Base-by-base conservation (phyloP, 257 asterid genomes). In the Solanum appendiculatum region DNA sequence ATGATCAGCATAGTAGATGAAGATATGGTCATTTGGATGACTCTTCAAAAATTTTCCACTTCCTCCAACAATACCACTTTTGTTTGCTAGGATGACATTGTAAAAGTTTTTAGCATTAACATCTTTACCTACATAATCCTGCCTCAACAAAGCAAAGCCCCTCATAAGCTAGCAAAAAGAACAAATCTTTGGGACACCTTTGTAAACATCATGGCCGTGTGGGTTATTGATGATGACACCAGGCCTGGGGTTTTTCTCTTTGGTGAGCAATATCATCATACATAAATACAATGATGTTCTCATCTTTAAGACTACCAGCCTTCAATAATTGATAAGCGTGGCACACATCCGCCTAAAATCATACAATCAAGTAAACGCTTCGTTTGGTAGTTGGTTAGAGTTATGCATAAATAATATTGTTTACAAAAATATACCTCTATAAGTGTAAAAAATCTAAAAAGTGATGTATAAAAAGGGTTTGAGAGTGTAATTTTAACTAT, bases 151-250 rank as follows among this genome's bases (percentile, higher is more conserved):
- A 51, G 16, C 23, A 48, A 51, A 63, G 10, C 2, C 5, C 16
- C 36, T 25, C 73, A 68, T 68, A 29, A 68, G 23, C 18, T 10
- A 8, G 34, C 39, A 68, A 10, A 14, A 34, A 68, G 58, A 82
- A 72, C 89, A 83, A 89, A 95, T 98, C 98, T 96, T 96, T 69
- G 99, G 99, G 72, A 96, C 98, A 88, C 99, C 99, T 83, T 92
- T 77, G 89, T 96, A 96, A 72, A 96, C 98, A 92, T 96, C 97
- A 39, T 51, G 90, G 72, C 99, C 99, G 56, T 88, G 91, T 85
- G 99, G 99, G 85, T 88, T 94, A 88, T 96, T 96, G 85, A 96
- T 96, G 91, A 96, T 88, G 88, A 95, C 95, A 84, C 99, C 99
- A 16, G 92, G 96, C 87, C 97, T 93, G 10, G 99, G 99, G 81